phyloP scores from a whole-genome alignment of 1,139 yeast genomes.

The Hyphopichia wangnamkhiaoensis region DNA sequence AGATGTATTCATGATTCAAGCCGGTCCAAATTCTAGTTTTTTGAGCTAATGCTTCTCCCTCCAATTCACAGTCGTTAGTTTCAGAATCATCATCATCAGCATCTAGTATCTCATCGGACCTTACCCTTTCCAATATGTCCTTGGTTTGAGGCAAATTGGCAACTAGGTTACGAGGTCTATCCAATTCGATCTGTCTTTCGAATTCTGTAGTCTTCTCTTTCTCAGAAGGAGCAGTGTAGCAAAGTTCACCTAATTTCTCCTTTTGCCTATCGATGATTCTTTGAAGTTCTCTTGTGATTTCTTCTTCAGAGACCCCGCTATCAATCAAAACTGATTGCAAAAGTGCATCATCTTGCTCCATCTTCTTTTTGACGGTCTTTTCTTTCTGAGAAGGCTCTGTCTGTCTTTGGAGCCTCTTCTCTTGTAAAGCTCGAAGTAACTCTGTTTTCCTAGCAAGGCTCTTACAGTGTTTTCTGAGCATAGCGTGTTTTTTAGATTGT shows the following conservation, averaged over 20 bases:
- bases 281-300: slow-evolving; percentile 10
- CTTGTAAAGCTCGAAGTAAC: background rate
- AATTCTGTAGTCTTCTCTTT: slow-evolving; percentile 15
- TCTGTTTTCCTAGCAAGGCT: background rate
- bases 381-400: too few species aligned
- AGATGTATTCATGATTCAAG: slow-evolving; percentile 77
- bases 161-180: slow-evolving; percentile 57
- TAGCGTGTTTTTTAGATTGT: too few species aligned
- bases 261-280: slow-evolving; percentile 18
- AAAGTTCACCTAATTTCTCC: slow-evolving; percentile 17
- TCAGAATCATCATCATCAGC: slow-evolving; percentile 82
- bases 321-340: slow-evolving; percentile 5
- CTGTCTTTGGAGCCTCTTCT: background rate
- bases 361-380: background rate
- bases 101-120: slow-evolving; percentile 58
- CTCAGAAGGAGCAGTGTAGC: slow-evolving; percentile 28
- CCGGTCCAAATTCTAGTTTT: slow-evolving; percentile 89
- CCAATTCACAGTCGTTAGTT: slow-evolving; percentile 56
- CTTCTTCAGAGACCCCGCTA: slow-evolving; percentile 10
- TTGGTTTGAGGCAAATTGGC: slow-evolving; percentile 55
- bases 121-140: slow-evolving; percentile 51
- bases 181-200: slow-evolving; percentile 26
- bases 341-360: slow-evolving; percentile 1
- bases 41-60: slow-evolving; percentile 61
- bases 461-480: background rate